phyloP scores from a whole-genome alignment of 148 eudicot genomes.

The Polygonum maritimum region DNA sequence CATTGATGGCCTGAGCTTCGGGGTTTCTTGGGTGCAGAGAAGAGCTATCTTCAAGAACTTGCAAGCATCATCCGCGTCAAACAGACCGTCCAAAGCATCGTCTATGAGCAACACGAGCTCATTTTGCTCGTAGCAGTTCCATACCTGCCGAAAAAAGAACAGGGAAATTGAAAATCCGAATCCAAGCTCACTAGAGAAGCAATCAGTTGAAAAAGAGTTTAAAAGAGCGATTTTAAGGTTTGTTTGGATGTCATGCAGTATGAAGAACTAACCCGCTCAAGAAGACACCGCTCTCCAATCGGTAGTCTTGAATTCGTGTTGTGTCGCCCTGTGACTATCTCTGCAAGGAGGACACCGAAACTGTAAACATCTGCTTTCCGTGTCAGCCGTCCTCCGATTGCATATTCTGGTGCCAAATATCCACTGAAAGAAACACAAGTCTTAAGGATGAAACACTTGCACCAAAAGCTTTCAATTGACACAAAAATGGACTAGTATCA shows the following conservation, averaged over 20 bases:
- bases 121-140: slow-evolving; percentile 26
- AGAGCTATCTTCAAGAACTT: slow-evolving; percentile 38
- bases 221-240: neutral
- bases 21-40: slow-evolving; percentile 42
- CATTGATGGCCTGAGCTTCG: slow-evolving; percentile 42
- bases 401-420: slow-evolving; percentile 50
- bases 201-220: neutral
- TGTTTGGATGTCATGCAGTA: neutral
- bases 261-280: slow-evolving; percentile 29
- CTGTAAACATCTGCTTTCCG: slow-evolving; percentile 45
- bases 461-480: neutral
- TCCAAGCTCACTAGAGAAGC: neutral
- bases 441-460: neutral
- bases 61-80: slow-evolving; percentile 38
- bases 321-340: slow-evolving; percentile 41
- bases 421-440: slow-evolving; percentile 19
- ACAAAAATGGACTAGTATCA: neutral
- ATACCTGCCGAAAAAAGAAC: slow-evolving; percentile 19
- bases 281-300: slow-evolving; percentile 34
- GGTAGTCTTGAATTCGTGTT: slow-evolving; percentile 38
- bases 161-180: neutral
- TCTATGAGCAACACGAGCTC: slow-evolving; percentile 31
- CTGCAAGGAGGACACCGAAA: slow-evolving; percentile 45
- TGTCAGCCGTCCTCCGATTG: slow-evolving; percentile 41
- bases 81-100: slow-evolving; percentile 19